A percentile compares a stretch with the other conserved stretches of the same genome.
Conservation (phyloP, 306 rosid genomes). For the Corylus avellana region DNA sequence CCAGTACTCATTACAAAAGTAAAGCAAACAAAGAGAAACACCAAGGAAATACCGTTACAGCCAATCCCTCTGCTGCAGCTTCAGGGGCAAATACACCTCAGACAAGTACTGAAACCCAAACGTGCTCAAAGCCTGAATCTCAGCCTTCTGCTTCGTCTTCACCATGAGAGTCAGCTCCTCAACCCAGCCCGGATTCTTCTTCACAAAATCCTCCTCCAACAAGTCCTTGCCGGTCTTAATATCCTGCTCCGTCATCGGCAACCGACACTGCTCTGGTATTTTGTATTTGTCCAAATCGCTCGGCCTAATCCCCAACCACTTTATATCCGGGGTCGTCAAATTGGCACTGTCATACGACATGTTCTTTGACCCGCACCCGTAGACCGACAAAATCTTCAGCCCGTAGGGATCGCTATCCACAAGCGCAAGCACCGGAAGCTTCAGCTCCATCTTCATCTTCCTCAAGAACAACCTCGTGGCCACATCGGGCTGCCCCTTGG, state of each 20-base stretch:
- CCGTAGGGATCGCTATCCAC: slow-evolving; percentile 97
- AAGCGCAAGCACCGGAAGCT: slow-evolving; percentile 82
- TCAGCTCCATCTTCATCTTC: slow-evolving; percentile 89
- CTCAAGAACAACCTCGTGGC: slow-evolving; percentile 82
- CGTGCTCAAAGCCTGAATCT: slow-evolving; percentile 89
- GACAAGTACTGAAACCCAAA: slow-evolving; percentile 90
- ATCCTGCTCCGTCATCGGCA: slow-evolving; percentile 96
- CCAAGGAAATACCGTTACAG: slow-evolving; percentile 16
- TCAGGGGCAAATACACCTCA: slow-evolving; percentile 84
- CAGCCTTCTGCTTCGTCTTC: slow-evolving; percentile 95
- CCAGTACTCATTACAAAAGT: neutral
- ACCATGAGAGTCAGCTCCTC: slow-evolving; percentile 90
- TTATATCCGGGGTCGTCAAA: slow-evolving; percentile 91
- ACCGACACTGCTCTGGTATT: slow-evolving; percentile 88
- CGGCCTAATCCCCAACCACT: slow-evolving; percentile 91
- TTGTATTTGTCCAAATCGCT: slow-evolving; percentile 92
- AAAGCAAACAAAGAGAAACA: neutral
- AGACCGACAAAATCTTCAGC: slow-evolving; percentile 79
- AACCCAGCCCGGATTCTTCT: slow-evolving; percentile 96
- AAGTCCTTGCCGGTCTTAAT: slow-evolving; percentile 92
- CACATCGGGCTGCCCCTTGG: slow-evolving; percentile 88
- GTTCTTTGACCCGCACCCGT: slow-evolving; percentile 91
- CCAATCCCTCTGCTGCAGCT: slow-evolving; percentile 92
- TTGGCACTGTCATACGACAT: slow-evolving; percentile 94
- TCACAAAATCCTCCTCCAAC: slow-evolving; percentile 93